Evolutionary conservation across 768 basidiomycete genomes (phyloP).

Genomic region (Suillus discolor): DNA sequence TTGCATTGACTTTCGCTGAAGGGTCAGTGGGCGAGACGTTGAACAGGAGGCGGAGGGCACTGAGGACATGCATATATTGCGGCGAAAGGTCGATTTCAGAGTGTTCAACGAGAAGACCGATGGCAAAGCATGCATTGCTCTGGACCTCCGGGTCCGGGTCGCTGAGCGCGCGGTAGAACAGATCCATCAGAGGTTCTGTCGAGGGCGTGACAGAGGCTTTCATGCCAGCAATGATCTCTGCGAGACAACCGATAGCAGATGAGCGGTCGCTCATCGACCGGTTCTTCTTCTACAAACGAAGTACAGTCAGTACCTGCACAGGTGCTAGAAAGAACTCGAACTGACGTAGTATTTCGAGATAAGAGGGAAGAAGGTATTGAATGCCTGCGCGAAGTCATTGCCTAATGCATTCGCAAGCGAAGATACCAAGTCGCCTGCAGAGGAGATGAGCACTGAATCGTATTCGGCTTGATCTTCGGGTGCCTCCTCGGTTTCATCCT

Average conservation of each 20-base stretch:
- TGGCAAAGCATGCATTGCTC: conserved; percentile 95
- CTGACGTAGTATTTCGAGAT: conserved; percentile 92
- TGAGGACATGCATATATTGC: conserved; percentile 80
- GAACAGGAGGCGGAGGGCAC: conserved; percentile 83
- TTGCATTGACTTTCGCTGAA: conserved; percentile 75
- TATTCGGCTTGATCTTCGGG: conserved; percentile 94
- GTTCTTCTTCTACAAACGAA: conserved; percentile 64
- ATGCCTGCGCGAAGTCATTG: conserved; percentile 78
- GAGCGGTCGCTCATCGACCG: conserved; percentile 91
- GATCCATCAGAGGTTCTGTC: conserved; percentile 78
- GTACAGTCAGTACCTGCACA: not conserved
- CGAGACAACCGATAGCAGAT: conserved; percentile 89
- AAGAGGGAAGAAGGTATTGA: conserved; percentile 84
- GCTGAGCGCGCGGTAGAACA: conserved; percentile 81
- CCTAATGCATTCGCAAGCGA: conserved; percentile 87
- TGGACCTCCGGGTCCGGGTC: conserved; percentile 92
- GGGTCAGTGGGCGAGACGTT: conserved; percentile 61
- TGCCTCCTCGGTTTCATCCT: conserved; percentile 83
- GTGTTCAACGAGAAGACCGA: conserved; percentile 89
- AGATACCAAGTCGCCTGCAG: conserved; percentile 93
- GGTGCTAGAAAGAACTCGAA: conserved; percentile 14
- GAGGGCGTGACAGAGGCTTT: conserved; percentile 83
- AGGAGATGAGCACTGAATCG: conserved; percentile 92
- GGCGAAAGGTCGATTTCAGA: conserved; percentile 77
- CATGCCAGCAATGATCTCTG: conserved; percentile 94